A percentile compares a stretch with the other conserved stretches of the same genome.
phyloP scores from a whole-genome alignment of 257 asterid genomes.

The Eucommia ulmoides region DNA sequence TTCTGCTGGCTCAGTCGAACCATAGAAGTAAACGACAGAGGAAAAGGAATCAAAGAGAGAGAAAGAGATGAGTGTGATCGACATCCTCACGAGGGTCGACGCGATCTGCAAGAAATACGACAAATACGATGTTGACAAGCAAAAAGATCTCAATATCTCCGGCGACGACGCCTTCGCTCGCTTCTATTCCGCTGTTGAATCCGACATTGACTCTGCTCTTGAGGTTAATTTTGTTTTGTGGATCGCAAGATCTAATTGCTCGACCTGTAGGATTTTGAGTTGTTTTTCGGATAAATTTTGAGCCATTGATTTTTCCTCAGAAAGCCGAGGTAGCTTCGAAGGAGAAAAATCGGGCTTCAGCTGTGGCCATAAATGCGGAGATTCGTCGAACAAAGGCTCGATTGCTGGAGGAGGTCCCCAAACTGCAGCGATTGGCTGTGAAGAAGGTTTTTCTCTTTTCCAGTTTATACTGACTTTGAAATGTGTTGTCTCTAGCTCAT shows the following conservation, averaged over 20 bases:
- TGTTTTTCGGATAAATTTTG: conserved; percentile 6
- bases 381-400: conserved; percentile 82
- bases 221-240: conserved; percentile 50
- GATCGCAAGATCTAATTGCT: background rate
- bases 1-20: too few species aligned
- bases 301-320: conserved; percentile 19
- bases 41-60: too few species aligned
- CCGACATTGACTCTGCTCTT: conserved; percentile 80
- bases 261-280: conserved; percentile 4
- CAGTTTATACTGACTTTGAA: too few species aligned
- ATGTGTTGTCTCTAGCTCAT: too few species aligned
- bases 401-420: conserved; percentile 79
- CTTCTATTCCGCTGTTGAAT: conserved; percentile 63
- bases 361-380: conserved; percentile 89
- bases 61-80: conserved; percentile 79
- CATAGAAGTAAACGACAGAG: too few species aligned
- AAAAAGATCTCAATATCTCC: conserved; percentile 65
- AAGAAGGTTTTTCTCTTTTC: conserved; percentile 42
- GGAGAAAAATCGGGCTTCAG: conserved; percentile 81
- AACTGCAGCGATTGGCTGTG: conserved; percentile 81
- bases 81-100: conserved; percentile 82
- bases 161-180: conserved; percentile 97
- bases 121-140: conserved; percentile 68
- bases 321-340: conserved; percentile 72
- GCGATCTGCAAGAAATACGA: conserved; percentile 95